phyloP scores from a whole-genome alignment of 2,329 filamentous ascomycete genomes.

The Colletotrichum tropicale region DNA sequence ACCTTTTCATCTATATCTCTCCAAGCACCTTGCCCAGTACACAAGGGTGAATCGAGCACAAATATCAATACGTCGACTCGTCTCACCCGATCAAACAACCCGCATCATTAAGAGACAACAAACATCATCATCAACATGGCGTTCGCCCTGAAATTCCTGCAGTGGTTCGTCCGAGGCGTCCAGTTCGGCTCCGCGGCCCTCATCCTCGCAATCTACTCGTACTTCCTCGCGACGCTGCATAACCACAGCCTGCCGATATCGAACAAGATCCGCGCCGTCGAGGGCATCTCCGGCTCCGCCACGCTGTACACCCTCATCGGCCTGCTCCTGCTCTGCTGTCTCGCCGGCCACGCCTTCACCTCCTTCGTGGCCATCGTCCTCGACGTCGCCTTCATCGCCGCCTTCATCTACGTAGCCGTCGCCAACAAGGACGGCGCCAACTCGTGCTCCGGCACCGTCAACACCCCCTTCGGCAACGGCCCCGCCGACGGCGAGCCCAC shows the following conservation, averaged over 20 bases:
- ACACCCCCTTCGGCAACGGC: conserved; percentile 73
- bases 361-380: conserved; percentile 76
- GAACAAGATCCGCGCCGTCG: conserved; percentile 73
- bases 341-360: conserved; percentile 77
- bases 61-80: not conserved
- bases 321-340: conserved; percentile 77
- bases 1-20: not conserved
- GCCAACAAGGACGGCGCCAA: conserved; percentile 72
- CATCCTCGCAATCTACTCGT: conserved; percentile 80
- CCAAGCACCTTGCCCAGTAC: not conserved
- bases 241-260: conserved; percentile 69
- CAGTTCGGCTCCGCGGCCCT: conserved; percentile 76
- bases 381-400: conserved; percentile 76
- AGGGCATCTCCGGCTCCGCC: conserved; percentile 77
- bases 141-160: conserved; percentile 66
- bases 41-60: not conserved
- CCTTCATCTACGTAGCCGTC: conserved; percentile 82
- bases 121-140: not conserved
- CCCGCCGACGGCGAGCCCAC: conserved; percentile 51
- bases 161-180: conserved; percentile 75
- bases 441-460: conserved; percentile 64
- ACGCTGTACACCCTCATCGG: conserved; percentile 76
- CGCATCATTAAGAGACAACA: not conserved
- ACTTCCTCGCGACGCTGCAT: conserved; percentile 78
- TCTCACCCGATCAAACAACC: not conserved